These are phyloP conservation scores for Candida wancherniae DNA, from an alignment of 805 yeast species.

Conservation along the genomic window DNA sequence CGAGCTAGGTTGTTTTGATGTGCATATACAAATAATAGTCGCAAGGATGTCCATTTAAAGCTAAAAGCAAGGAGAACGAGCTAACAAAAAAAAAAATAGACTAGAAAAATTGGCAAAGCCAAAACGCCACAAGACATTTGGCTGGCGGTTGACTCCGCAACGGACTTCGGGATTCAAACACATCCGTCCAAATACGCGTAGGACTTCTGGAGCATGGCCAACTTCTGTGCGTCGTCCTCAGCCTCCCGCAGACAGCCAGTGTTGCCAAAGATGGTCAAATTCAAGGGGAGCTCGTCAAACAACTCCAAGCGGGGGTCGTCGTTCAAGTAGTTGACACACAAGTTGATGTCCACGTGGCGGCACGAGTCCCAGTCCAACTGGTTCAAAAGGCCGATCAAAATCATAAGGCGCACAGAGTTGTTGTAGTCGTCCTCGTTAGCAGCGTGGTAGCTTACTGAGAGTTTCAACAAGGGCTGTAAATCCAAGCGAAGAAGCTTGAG, in stretches of 20 bases:
- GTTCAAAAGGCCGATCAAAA: conserved; percentile 9
- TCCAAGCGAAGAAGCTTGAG: conserved; percentile 5
- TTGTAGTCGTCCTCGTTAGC: conserved; percentile 6
- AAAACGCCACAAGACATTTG: too few relatives aligned
- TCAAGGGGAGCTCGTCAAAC: conserved; percentile 14
- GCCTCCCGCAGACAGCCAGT: background rate
- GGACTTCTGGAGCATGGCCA: conserved; percentile 8
- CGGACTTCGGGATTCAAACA: conserved; percentile 1
- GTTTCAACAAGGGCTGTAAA: conserved; percentile 3
- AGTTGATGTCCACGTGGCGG: conserved; percentile 5
- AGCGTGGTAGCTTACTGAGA: conserved; percentile 13
- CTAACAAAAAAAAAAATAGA: too few relatives aligned
- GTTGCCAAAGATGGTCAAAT: conserved; percentile 7
- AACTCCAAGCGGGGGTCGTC: conserved; percentile 11
- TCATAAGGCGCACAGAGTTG: conserved; percentile 13
- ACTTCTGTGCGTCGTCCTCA: conserved; percentile 3
- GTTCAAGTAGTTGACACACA: conserved; percentile 10
- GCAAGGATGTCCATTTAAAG: too few relatives aligned
- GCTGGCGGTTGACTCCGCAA: too few relatives aligned
- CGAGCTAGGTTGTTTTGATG: too few relatives aligned
- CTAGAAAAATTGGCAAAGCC: too few relatives aligned
- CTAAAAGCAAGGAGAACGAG: too few relatives aligned
- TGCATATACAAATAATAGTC: too few relatives aligned
- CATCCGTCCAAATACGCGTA: conserved; percentile 11
- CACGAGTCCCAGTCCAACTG: conserved; percentile 14